Evolutionary conservation across 23 red algal genomes (phyloP), one percentile per base, ranked within the genome.

Genomic region (Cyanidiococcus yangmingshanensis): DNA sequence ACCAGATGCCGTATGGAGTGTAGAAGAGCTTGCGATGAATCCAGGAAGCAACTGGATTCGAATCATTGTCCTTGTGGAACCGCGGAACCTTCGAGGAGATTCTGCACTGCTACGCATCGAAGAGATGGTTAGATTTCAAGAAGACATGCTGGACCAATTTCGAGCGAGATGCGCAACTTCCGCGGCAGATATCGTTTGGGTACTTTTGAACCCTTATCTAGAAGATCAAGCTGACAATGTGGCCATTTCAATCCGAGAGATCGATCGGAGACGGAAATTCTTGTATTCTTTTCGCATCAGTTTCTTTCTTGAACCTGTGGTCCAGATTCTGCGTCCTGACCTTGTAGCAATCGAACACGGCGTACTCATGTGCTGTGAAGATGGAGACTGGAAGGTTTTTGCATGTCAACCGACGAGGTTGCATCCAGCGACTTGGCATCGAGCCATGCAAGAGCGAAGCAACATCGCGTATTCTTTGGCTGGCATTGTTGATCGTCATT

Each of bases 211-310:
- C 32, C 63, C 63, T 7, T 35, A 32, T 7, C 63, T 71, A 2
- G 63, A 32, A 29, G 63, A 71, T 35, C 63, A 71, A 29, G 63
- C 21, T 25, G 63, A 71, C 27, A 71, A 71, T 35, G 63, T 71
- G 12, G 27, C 63, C 16, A 7, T 71, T 12, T 71, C 63, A 29
- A 71, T 71, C 21, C 63, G 63, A 2, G 63, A 71, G 27, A 71
- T 71, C 27, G 63, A 71, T 29, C 7, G 63, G 63, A 25, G 63
- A 35, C 63, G 63, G 63, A 2, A 25, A 29, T 71, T 71, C 32
- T 7, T 71, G 63, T 35, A 35, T 35, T 27, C 16, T 35, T 71
- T 71, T 29, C 21, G 12, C 12, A 25, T 32, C n/a, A 29, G n/a
- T 7, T 71, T 32, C 63, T 32, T 35, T 29, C 3, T 71, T 7